Evolutionary conservation across 805 yeast species (phyloP), one percentile per base, ranked within the genome.

Genomic region (Teunomyces atbi): DNA sequence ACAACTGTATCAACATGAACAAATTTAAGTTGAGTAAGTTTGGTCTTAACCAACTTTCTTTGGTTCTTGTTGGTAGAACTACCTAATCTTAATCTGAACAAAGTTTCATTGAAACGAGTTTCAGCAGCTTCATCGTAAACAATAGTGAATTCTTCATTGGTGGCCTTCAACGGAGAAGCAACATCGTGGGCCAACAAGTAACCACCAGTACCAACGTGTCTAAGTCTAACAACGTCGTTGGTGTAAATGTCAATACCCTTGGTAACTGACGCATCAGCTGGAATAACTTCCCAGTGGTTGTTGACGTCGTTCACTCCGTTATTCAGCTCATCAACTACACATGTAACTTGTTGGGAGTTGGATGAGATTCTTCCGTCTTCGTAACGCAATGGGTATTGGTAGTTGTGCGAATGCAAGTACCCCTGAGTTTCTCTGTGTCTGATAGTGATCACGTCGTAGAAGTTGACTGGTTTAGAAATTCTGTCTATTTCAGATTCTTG

Each of bases 281-380:
- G 97, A 29, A 89, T 55, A 44, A 94, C 78, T 64, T 87, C 81
- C 98, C 98, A 94, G 56, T 86, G 79, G 62, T 89, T 88, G 70
- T 89, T 88, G 6, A 60, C 51, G 51, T 83, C 90, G 11, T 66
- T 70, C 1, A 55, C 48, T 20, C 54, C 65, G 1, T 45, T 48
- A 26, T 51, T 56, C n/a, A 60, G 44, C 20, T 71, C 78, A 41
- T 73, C 73, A 48, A 73, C 67, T 26, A 71, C 65, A 57, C 88
- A 84, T 3, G 97, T 90, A 39, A 94, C 96, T 69, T 91, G 97
- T 72, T 94, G 98, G 48, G 94, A 90, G 65, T 88, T 85, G 5
- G 97, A 89, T 1, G 97, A 90, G 42, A 94, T 76, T 70, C 99
- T 84, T 7, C 98, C 98, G 64, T 94, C 97, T 50, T 91, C 96